A percentile compares a stretch with the other conserved stretches of the same genome.
Evolutionary conservation across 2,329 filamentous ascomycete genomes (phyloP).

Genomic region (Aspergillus neotritici): DNA sequence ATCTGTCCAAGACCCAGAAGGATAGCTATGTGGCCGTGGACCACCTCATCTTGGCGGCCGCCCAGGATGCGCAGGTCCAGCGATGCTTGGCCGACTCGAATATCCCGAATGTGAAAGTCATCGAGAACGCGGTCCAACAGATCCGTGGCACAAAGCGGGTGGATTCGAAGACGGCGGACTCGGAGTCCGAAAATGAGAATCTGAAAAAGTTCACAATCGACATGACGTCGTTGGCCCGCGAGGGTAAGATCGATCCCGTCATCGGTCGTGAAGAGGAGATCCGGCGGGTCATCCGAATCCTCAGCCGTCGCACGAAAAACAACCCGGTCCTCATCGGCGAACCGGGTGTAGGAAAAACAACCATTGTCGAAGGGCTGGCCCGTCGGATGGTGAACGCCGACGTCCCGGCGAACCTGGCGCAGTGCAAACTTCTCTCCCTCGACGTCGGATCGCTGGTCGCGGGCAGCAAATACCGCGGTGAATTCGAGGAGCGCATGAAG

Average conservation of each 20-base stretch:
- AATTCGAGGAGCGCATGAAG: slow-evolving; percentile 99
- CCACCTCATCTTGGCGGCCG: slow-evolving; percentile 80
- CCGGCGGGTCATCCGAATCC: slow-evolving; percentile 80
- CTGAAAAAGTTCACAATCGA: slow-evolving; percentile 98
- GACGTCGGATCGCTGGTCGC: slow-evolving; percentile 94
- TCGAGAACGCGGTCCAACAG: slow-evolving; percentile 83
- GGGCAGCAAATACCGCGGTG: slow-evolving; percentile 95
- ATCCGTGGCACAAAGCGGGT: slow-evolving; percentile 91
- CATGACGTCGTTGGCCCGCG: slow-evolving; percentile 92
- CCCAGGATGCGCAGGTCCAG: slow-evolving; percentile 72
- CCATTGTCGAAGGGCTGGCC: slow-evolving; percentile 91
- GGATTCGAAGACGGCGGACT: slow-evolving; percentile 92
- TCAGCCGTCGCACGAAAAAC: slow-evolving; percentile 94
- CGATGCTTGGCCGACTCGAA: slow-evolving; percentile 75
- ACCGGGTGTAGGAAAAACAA: slow-evolving; percentile 97
- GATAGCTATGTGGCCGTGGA: slow-evolving; percentile 92
- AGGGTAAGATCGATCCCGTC: slow-evolving; percentile 96
- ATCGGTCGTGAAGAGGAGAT: slow-evolving; percentile 97
- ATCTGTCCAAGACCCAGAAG: slow-evolving; percentile 95
- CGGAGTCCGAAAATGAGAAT: slow-evolving; percentile 86
- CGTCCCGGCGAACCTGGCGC: slow-evolving; percentile 89
- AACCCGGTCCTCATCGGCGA: slow-evolving; percentile 97
- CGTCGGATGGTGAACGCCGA: slow-evolving; percentile 94
- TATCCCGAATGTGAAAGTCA: slow-evolving; percentile 81
- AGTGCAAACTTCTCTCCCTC: slow-evolving; percentile 88